Evolutionary conservation across 2,329 filamentous ascomycete species (phyloP).

Genomic region (Talaromyces sp.): DNA sequence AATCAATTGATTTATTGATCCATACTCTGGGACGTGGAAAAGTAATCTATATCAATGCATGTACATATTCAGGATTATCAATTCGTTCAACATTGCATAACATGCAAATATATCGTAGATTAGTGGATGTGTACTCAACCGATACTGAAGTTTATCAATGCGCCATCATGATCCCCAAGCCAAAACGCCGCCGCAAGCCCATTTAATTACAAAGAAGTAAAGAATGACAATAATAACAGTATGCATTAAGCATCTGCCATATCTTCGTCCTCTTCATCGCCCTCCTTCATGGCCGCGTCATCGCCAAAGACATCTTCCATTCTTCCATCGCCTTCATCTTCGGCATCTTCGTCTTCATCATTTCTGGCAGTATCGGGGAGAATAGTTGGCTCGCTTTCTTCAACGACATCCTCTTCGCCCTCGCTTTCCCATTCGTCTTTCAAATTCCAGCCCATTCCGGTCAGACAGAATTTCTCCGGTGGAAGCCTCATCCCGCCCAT

Average conservation of each 20-base stretch:
- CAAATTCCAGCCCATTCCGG: constrained; percentile 51
- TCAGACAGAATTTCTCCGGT: constrained; percentile 57
- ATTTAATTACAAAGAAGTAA: not conserved
- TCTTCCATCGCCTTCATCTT: constrained; percentile 33
- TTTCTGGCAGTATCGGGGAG: constrained; percentile 15
- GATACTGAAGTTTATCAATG: not conserved
- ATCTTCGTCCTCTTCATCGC: constrained; percentile 32
- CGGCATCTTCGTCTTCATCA: constrained; percentile 27
- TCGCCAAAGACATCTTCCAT: constrained; percentile 46
- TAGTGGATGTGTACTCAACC: not conserved
- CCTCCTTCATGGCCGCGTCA: constrained; percentile 32
- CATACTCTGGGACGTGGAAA: not conserved
- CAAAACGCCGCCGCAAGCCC: not conserved
- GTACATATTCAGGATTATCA: not conserved
- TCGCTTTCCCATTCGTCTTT: constrained; percentile 55
- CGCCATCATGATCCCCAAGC: not conserved
- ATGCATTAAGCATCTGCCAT: constrained; percentile 36
- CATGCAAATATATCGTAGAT: not conserved
- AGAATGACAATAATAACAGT: not conserved
- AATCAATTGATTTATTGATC: not conserved
- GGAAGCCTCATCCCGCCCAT: constrained; percentile 54
- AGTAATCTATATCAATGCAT: not conserved
- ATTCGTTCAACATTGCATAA: not conserved
- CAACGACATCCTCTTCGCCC: constrained; percentile 37
- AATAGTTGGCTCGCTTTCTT: not conserved